Conservation (phyloP, 176 grass and related monocot species). For the Zizania latifolia region DNA sequence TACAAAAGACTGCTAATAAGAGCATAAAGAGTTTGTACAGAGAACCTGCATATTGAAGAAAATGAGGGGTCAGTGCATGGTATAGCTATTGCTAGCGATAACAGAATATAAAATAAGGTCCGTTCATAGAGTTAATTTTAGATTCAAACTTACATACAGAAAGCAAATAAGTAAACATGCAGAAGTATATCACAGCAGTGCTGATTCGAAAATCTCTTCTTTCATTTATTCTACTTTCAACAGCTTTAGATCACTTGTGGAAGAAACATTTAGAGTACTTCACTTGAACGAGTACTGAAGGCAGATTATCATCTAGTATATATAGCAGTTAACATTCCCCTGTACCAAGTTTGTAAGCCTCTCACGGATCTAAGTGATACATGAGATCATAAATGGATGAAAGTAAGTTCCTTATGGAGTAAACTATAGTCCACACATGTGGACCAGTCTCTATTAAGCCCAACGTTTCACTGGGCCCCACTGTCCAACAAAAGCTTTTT, state of each 20-base stretch:
- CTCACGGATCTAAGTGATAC: neutral
- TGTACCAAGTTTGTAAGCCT: neutral
- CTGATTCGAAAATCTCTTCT: neutral
- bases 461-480: neutral
- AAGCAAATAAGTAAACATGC: conserved; percentile 18
- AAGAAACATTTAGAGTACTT: neutral
- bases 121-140: neutral
- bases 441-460: neutral
- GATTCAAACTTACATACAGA: neutral
- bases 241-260: neutral
- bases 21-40: conserved; percentile 97
- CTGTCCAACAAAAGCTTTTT: neutral
- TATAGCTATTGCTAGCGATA: neutral
- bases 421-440: neutral
- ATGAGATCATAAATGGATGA: neutral
- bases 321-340: neutral
- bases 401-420: neutral
- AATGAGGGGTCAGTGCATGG: conserved; percentile 8
- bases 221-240: conserved; percentile 15
- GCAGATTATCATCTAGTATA: neutral
- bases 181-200: neutral
- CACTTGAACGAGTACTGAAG: neutral
- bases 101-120: conserved; percentile 3
- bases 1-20: conserved; percentile 92
- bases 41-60: conserved; percentile 45